Conservation (phyloP, 2,329 filamentous ascomycete genomes). For the Aaosphaeria arxii region DNA sequence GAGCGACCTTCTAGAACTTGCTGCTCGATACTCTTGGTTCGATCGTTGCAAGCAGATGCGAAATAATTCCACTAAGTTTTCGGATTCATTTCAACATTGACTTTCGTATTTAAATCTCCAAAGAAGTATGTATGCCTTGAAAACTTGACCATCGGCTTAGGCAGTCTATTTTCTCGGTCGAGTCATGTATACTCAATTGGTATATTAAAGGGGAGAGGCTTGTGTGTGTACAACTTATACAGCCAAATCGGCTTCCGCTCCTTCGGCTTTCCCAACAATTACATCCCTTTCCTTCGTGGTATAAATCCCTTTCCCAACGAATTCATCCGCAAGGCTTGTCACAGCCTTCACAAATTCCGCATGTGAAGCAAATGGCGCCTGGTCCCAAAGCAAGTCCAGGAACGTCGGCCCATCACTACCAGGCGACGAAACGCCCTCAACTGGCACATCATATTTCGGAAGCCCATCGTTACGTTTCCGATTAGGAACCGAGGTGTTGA, state of each 20-base stretch:
- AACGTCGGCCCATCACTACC: slow-evolving; percentile 10
- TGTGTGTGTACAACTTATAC: not conserved
- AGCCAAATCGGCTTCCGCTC: slow-evolving; percentile 2
- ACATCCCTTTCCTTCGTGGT: slow-evolving; percentile 1
- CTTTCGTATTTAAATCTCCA: too few species aligned
- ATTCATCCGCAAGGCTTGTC: slow-evolving; percentile 1
- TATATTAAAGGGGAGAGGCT: too few species aligned
- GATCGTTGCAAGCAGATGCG: too few species aligned
- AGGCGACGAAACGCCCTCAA: slow-evolving; percentile 5
- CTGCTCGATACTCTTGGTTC: too few species aligned
- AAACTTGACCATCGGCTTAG: too few species aligned
- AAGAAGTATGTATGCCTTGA: too few species aligned
- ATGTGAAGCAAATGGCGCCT: slow-evolving; percentile 9
- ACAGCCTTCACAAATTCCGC: slow-evolving; percentile 7
- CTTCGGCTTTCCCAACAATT: slow-evolving; percentile 4
- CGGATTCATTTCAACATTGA: too few species aligned
- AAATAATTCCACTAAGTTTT: too few species aligned
- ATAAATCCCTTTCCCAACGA: slow-evolving; percentile 6
- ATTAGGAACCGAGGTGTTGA: slow-evolving; percentile 8
- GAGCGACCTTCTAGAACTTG: too few species aligned
- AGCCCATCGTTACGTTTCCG: slow-evolving; percentile 11
- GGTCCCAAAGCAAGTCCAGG: slow-evolving; percentile 12
- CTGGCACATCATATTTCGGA: slow-evolving; percentile 12
- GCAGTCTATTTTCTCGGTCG: too few species aligned
- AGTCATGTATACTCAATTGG: too few species aligned